Percentiles rank a stretch among this genome's conserved stretches.
Conservation (phyloP, 306 rosid genomes). For the Vigna radiata region DNA sequence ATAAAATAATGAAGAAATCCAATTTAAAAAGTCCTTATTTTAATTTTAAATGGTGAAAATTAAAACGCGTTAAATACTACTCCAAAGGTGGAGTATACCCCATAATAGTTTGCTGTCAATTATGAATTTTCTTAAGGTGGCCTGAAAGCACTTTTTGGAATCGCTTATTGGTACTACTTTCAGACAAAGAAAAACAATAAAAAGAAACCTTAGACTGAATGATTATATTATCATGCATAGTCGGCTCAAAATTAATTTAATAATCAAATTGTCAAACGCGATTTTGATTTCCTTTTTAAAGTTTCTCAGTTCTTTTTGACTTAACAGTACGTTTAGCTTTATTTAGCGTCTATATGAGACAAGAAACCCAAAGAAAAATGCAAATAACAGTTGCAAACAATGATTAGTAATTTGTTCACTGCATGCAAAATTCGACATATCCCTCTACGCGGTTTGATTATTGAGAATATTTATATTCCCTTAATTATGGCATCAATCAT, state of each 20-base stretch:
- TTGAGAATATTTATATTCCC: neutral
- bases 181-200: neutral
- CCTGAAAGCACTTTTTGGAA: too few species aligned
- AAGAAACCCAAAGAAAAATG: too few species aligned
- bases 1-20: too few species aligned
- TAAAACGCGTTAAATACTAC: too few species aligned
- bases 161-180: too few species aligned
- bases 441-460: neutral
- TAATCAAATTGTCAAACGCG: neutral
- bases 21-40: too few species aligned
- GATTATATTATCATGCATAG: neutral
- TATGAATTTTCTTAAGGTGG: too few species aligned
- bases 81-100: neutral
- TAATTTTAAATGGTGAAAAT: too few species aligned
- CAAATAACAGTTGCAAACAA: too few species aligned
- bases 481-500: conserved; percentile 29
- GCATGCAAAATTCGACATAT: neutral
- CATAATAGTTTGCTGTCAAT: too few species aligned
- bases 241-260: neutral
- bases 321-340: neutral
- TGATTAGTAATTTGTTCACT: neutral
- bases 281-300: neutral
- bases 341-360: neutral
- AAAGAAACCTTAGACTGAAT: too few species aligned
- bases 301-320: neutral